Evolutionary conservation across 371 early-diverging fungal species (phyloP).

Genomic region (Entomophthora muscae): DNA sequence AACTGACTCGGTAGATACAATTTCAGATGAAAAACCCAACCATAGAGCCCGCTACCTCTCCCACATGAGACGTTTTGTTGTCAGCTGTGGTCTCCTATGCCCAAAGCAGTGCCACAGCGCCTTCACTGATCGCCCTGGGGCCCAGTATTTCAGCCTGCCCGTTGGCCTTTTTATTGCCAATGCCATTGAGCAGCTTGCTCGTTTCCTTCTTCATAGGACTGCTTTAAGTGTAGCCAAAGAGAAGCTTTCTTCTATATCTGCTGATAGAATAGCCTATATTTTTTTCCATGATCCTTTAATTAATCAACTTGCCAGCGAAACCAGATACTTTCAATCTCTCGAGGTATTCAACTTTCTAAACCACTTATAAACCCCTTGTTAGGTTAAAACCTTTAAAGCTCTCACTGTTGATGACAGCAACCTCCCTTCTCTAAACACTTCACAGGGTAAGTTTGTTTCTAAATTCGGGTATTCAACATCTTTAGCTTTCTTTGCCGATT

Average conservation of each 20-base stretch:
- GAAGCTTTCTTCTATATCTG: not conserved
- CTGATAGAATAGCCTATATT: conserved; percentile 3
- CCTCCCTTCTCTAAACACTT: not conserved
- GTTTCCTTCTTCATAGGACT: not conserved
- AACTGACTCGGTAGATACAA: not conserved
- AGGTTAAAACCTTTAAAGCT: no score
- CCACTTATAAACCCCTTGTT: conserved; percentile 2
- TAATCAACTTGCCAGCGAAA: not conserved
- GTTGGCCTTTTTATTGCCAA: conserved; percentile 4
- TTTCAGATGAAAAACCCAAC: not conserved
- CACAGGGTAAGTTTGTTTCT: not conserved
- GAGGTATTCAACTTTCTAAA: not conserved
- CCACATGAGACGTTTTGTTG: not conserved
- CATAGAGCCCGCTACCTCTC: not conserved
- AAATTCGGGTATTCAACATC: not conserved
- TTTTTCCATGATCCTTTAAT: not conserved
- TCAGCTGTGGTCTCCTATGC: not conserved
- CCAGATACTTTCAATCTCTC: not conserved
- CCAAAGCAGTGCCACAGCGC: not conserved
- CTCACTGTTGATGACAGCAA: conserved; percentile 1
- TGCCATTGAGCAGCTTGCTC: not conserved
- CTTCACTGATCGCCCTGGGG: not conserved
- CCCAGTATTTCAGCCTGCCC: not conserved
- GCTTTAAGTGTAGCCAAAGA: not conserved
- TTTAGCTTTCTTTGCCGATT: not conserved